Evolutionary conservation across 2,329 filamentous ascomycete species (phyloP), one percentile per base, ranked within the genome.

Genomic region (Ophiostoma ips): DNA sequence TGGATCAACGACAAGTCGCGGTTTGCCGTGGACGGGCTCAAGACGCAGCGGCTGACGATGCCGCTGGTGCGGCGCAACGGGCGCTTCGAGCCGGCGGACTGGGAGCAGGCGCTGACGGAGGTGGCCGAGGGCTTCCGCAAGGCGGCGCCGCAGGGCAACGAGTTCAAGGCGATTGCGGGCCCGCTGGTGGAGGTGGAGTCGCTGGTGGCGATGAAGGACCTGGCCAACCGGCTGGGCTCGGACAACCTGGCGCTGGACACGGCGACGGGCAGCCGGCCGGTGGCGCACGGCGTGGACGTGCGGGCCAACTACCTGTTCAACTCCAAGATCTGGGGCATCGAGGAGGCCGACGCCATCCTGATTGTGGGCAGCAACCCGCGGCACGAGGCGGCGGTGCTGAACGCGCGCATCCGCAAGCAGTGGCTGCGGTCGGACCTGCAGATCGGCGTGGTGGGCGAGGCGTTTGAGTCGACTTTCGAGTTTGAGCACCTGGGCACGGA

Each of bases 1-100:
- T 98, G 92, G 92, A 96, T 98, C 66, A 92, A 96, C 68, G 92
- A 98, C 73, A 98, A 96, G 76, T 83, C 87, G 37, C 81, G 92
- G 57, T 98, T 96, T 65, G 90, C 92, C 38, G 94, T 89, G 65
- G 92, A 98, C 65, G 92, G 92, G 46, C 75, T 98, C 57, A 94
- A 89, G 77, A 96, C 90, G 44, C 92, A 98, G 69, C 81, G 92
- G 63, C 74, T 98, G 51, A 96, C 92, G 34, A 92, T 90, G 57
- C 92, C 92, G 38, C 71, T 98, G 55, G 81, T 95, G 60, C 85
- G 89, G 58, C 81, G 83, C 52, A 84, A 94, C 53, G 84, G 89
- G 62, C 87, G 90, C 65, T 96, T 98, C 66, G 80, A 89, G 66
- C 87, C 92, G 28, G 87, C 83, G 15, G 85, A 87, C 31, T 98